Evolutionary conservation across 192 early-diverging fungal species (phyloP).

Genomic region (Entomortierella lignicola): DNA sequence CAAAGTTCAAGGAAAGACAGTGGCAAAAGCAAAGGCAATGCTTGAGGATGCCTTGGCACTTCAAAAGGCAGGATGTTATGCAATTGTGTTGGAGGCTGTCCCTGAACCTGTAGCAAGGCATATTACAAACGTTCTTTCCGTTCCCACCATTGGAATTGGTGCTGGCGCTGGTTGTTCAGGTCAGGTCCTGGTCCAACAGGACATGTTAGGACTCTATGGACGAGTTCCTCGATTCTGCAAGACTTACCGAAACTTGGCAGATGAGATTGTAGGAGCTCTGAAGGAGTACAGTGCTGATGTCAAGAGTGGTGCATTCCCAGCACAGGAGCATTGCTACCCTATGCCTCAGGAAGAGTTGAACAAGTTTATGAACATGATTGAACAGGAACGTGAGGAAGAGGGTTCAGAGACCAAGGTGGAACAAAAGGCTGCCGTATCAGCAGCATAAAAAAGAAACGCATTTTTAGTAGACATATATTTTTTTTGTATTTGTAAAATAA

Average conservation of each 20-base stretch:
- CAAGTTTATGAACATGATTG: slow-evolving; percentile 55
- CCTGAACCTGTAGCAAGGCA: slow-evolving; percentile 87
- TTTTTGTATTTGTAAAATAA: background rate
- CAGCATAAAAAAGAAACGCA: background rate
- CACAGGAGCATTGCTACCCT: slow-evolving; percentile 81
- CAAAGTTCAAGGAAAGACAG: slow-evolving; percentile 91
- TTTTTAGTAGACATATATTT: background rate
- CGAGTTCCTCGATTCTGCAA: slow-evolving; percentile 92
- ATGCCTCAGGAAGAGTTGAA: slow-evolving; percentile 70
- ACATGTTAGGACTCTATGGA: slow-evolving; percentile 94
- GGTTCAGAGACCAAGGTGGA: background rate
- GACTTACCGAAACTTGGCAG: slow-evolving; percentile 81
- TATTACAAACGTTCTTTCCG: slow-evolving; percentile 77
- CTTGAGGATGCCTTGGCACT: slow-evolving; percentile 89
- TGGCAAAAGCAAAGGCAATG: slow-evolving; percentile 75
- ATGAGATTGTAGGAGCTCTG: slow-evolving; percentile 77
- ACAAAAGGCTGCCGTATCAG: background rate
- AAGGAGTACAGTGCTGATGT: slow-evolving; percentile 83
- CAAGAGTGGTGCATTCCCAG: slow-evolving; percentile 81
- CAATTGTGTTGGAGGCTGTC: slow-evolving; percentile 90
- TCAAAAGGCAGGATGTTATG: slow-evolving; percentile 91
- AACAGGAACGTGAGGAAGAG: slow-evolving; percentile 4
- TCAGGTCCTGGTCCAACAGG: slow-evolving; percentile 93
- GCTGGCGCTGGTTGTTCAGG: slow-evolving; percentile 89
- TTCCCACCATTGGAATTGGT: slow-evolving; percentile 98